These are phyloP conservation scores for Ophiocordyceps robertsii DNA, from an alignment of 2,329 filamentous ascomycete genomes.

Conservation along the genomic window DNA sequence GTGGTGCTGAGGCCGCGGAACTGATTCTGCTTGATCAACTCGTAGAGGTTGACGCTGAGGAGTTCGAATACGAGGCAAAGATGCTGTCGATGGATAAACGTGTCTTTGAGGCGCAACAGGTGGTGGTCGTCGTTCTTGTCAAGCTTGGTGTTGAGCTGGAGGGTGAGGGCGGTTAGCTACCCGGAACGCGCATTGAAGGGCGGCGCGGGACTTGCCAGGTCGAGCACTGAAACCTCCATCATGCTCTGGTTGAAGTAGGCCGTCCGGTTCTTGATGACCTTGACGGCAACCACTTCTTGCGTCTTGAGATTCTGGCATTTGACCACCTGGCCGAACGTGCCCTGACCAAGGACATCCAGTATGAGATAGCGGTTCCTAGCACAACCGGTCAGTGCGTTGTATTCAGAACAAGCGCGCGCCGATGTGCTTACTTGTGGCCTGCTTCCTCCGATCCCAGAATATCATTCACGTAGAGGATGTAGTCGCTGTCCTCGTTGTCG, in stretches of 20 bases:
- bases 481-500: conserved; percentile 98
- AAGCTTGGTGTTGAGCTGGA: conserved; percentile 86
- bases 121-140: conserved; percentile 99
- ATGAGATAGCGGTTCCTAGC: conserved; percentile 86
- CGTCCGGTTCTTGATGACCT: conserved; percentile 97
- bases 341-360: conserved; percentile 89
- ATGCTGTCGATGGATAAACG: conserved; percentile 96
- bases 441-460: conserved; percentile 96
- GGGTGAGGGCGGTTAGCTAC: conserved; percentile 10
- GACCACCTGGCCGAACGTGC: conserved; percentile 95
- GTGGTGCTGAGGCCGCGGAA: conserved; percentile 96
- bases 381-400: not conserved
- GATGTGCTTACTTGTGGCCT: conserved; percentile 67
- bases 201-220: conserved; percentile 51
- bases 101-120: conserved; percentile 85
- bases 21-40: conserved; percentile 98
- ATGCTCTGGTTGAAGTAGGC: conserved; percentile 99
- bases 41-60: conserved; percentile 93
- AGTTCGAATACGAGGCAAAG: conserved; percentile 93
- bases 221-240: conserved; percentile 98
- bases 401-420: not conserved
- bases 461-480: conserved; percentile 98
- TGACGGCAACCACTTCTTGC: conserved; percentile 95
- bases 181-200: not conserved
- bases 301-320: conserved; percentile 99